A percentile compares a stretch with the other conserved stretches of the same genome.
Evolutionary conservation across 1,284 basidiomycete genomes (phyloP).

Genomic region (Melampsora larici-populina): DNA sequence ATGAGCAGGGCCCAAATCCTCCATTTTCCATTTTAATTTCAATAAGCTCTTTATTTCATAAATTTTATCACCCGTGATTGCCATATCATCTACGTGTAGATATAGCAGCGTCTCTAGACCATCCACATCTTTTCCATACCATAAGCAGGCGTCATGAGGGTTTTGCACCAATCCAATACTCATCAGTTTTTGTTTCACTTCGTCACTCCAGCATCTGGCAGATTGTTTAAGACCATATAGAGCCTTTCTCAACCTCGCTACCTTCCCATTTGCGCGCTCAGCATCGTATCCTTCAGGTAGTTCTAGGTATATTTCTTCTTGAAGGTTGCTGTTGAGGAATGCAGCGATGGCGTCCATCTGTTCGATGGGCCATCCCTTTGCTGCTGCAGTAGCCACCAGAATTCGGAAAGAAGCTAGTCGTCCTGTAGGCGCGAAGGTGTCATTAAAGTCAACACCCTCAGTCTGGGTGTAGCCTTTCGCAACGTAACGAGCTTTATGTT

Average conservation of each 20-base stretch:
- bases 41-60: not conserved
- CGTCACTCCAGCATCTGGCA: not conserved
- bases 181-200: not conserved
- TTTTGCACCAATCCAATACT: not conserved
- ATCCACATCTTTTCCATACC: not conserved
- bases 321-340: no score
- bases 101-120: not conserved
- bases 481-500: no score
- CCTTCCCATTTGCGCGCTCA: no score
- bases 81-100: no score
- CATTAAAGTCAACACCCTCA: no score
- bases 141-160: not conserved
- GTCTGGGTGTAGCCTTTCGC: no score
- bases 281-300: no score
- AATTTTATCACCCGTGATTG: not conserved
- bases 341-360: constrained; percentile 3
- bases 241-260: not conserved
- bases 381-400: not conserved
- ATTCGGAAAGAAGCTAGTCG: not conserved
- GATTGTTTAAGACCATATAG: constrained; percentile 8
- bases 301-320: no score
- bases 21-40: not conserved
- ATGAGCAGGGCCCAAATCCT: not conserved
- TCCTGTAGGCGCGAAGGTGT: no score
- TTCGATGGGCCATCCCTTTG: not conserved